phyloP scores from a whole-genome alignment of 805 yeast species.

The Yarrowia yakushimensis region DNA sequence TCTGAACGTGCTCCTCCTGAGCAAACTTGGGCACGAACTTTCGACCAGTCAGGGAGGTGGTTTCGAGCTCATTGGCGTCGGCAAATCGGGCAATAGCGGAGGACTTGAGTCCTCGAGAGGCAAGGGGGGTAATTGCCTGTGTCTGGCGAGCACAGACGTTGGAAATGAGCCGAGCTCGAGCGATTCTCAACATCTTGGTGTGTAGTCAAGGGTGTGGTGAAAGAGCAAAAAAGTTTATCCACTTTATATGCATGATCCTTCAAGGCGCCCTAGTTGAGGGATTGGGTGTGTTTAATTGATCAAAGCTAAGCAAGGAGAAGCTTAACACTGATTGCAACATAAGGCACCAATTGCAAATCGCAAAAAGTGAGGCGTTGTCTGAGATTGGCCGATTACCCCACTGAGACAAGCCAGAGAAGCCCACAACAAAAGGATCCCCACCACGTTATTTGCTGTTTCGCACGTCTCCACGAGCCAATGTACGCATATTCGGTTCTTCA shows the following conservation, averaged over 20 bases:
- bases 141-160: slow-evolving; percentile 21
- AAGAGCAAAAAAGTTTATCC: slow-evolving; percentile 18
- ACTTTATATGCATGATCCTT: slow-evolving; percentile 1
- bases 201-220: not conserved
- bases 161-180: slow-evolving; percentile 20
- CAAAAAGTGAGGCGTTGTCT: slow-evolving; percentile 14
- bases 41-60: slow-evolving; percentile 10
- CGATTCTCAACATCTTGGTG: slow-evolving; percentile 13
- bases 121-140: not conserved
- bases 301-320: not conserved
- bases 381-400: not conserved
- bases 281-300: not conserved
- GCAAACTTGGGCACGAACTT: slow-evolving; percentile 22
- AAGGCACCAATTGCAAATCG: slow-evolving; percentile 6
- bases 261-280: not conserved
- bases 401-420: not conserved
- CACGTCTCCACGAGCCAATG: not conserved
- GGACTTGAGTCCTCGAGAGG: not conserved
- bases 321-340: slow-evolving; percentile 4
- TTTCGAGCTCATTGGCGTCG: not conserved
- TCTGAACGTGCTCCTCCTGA: slow-evolving; percentile 19
- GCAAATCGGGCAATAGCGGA: not conserved
- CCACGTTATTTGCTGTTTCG: not conserved
- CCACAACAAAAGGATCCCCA: not conserved
- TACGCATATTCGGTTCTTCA: slow-evolving; percentile 8